Percentiles rank a stretch among this genome's conserved stretches.
Evolutionary conservation across 2,329 filamentous ascomycete species (phyloP).

Genomic region (Ascochyta clinopodiicola): DNA sequence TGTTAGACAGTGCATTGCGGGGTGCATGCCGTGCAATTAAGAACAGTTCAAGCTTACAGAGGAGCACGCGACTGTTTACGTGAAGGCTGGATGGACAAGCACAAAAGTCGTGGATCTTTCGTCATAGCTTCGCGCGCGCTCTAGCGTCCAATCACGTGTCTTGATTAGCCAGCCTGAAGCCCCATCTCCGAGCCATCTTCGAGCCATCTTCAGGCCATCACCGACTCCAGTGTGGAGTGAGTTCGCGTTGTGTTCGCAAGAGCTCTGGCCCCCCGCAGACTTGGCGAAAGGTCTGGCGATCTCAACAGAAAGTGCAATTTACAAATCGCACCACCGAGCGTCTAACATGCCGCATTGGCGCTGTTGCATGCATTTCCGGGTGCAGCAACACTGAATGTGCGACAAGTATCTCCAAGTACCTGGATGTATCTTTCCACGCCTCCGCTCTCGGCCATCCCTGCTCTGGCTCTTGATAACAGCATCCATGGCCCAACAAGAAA

Average conservation of each 20-base stretch:
- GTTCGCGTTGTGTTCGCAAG: background rate
- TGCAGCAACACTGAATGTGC: conserved; percentile 10
- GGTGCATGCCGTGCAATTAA: conserved; percentile 5
- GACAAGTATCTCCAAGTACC: conserved; percentile 5
- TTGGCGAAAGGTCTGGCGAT: conserved; percentile 3
- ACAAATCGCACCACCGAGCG: background rate
- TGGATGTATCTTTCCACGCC: conserved; percentile 4
- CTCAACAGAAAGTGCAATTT: conserved; percentile 30
- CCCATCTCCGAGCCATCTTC: background rate
- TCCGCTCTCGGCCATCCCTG: conserved; percentile 3
- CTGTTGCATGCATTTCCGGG: conserved; percentile 11
- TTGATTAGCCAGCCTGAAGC: conserved; percentile 18
- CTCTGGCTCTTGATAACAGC: conserved; percentile 1
- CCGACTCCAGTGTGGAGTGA: background rate
- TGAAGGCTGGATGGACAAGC: conserved; percentile 20
- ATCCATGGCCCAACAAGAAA: background rate
- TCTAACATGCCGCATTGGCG: background rate
- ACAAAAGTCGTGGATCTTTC: conserved; percentile 27
- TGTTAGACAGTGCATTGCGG: conserved; percentile 17
- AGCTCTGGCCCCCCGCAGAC: background rate
- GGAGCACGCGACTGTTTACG: conserved; percentile 13
- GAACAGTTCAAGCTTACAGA: conserved; percentile 17
- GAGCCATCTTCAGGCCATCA: conserved; percentile 13
- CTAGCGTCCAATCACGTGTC: conserved; percentile 39
- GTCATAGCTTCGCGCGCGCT: conserved; percentile 38